Conservation (phyloP, 1,284 basidiomycete species). For the Cystobasidium pallidum region DNA sequence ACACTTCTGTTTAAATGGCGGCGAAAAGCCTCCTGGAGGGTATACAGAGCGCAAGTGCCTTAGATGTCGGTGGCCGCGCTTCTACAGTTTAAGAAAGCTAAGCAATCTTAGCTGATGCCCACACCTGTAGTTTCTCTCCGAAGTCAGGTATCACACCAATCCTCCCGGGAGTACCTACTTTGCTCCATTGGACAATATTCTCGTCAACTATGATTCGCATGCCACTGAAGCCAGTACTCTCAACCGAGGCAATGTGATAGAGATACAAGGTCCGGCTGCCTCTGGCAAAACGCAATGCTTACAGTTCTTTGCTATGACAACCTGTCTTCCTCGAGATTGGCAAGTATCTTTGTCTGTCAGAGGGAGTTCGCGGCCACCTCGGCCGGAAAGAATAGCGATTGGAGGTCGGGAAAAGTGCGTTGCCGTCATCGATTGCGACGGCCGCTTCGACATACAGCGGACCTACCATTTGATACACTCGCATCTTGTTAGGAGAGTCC, state of each 20-base stretch:
- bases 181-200: conserved; percentile 45
- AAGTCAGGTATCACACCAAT: conserved; percentile 39
- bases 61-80: conserved; percentile 1
- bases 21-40: conserved; percentile 15
- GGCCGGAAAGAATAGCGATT: conserved; percentile 50
- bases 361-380: conserved; percentile 28
- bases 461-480: conserved; percentile 63
- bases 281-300: conserved; percentile 75
- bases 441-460: conserved; percentile 64
- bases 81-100: neutral
- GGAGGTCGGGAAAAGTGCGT: conserved; percentile 68
- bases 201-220: conserved; percentile 39
- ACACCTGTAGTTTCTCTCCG: conserved; percentile 37
- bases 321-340: conserved; percentile 62
- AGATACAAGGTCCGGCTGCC: conserved; percentile 71
- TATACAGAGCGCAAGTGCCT: conserved; percentile 13
- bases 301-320: conserved; percentile 67
- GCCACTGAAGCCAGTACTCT: conserved; percentile 52
- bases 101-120: neutral
- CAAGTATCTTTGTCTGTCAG: conserved; percentile 35
- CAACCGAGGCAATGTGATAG: conserved; percentile 66
- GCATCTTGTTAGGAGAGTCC: conserved; percentile 53
- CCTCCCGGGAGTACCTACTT: conserved; percentile 43
- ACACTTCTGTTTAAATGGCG: neutral
- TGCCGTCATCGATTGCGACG: conserved; percentile 70